Conservation (phyloP, 2,329 filamentous ascomycete genomes). For the Ophiostoma pallidulum region DNA sequence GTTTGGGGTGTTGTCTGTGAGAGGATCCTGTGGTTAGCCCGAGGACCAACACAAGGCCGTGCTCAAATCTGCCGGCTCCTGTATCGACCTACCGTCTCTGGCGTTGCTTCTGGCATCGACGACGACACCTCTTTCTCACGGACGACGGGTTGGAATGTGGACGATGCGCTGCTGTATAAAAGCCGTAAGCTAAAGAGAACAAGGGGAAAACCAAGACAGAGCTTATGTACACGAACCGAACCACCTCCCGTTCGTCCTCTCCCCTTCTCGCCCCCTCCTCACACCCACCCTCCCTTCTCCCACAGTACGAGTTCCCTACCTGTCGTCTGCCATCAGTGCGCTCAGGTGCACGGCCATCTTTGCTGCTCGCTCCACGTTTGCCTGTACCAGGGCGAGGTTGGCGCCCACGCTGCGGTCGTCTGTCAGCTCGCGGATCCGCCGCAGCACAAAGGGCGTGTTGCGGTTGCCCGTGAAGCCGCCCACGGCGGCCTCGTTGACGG, state of each 20-base stretch:
- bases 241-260: too few species aligned
- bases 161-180: background rate
- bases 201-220: background rate
- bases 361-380: constrained; percentile 46
- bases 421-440: constrained; percentile 70
- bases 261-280: too few species aligned
- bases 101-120: background rate
- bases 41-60: too few species aligned
- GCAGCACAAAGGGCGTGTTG: constrained; percentile 78
- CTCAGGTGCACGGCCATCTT: constrained; percentile 43
- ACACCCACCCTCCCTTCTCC: background rate
- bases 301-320: constrained; percentile 9
- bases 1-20: background rate
- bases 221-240: too few species aligned
- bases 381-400: constrained; percentile 54
- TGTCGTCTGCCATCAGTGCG: constrained; percentile 7
- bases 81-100: background rate
- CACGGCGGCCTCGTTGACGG: constrained; percentile 53
- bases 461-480: constrained; percentile 61
- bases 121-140: background rate
- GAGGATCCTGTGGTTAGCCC: background rate
- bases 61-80: too few species aligned
- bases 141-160: constrained; percentile 5
- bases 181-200: background rate
- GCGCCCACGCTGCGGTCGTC: constrained; percentile 60